Evolutionary conservation across 208 protist genomes (phyloP).

Genomic region (Acanthamoeba lenticulata): DNA sequence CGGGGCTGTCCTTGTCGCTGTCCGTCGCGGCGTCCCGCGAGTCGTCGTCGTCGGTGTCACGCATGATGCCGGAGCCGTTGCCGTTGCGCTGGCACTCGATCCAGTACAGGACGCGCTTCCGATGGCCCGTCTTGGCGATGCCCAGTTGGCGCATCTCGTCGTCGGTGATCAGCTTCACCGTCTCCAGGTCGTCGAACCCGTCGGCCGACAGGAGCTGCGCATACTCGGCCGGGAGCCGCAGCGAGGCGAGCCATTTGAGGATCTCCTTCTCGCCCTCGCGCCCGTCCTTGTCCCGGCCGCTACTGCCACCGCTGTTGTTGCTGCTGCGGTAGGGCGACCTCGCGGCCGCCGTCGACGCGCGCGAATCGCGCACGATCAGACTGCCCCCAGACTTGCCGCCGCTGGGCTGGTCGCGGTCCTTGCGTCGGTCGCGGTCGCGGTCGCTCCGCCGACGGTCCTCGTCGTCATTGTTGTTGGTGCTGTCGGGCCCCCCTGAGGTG

Average conservation of each 20-base stretch:
- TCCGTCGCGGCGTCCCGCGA: neutral
- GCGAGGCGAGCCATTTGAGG: neutral
- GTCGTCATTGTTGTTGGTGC: neutral
- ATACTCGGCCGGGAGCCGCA: conserved; percentile 26
- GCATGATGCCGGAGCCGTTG: neutral
- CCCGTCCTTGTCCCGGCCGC: neutral
- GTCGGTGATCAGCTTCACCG: conserved; percentile 62
- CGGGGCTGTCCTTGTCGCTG: neutral
- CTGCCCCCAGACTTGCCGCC: neutral
- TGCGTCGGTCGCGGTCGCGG: neutral
- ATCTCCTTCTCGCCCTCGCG: neutral
- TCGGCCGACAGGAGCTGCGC: neutral
- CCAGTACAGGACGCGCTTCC: conserved; percentile 62
- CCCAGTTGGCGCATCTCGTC: conserved; percentile 51
- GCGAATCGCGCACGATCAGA: neutral
- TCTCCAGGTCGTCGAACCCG: conserved; percentile 63
- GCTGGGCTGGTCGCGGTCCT: neutral
- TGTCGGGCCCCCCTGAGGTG: neutral
- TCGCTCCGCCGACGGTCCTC: neutral
- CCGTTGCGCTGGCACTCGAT: conserved; percentile 31
- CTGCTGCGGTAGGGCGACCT: neutral
- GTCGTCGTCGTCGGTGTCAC: neutral
- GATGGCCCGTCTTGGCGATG: conserved; percentile 51
- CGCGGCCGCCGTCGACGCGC: neutral
- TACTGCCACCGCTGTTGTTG: neutral